Percentiles rank a stretch among this genome's conserved stretches.
Conservation (phyloP, 768 basidiomycete species). For the Pisolithus tinctorius region DNA sequence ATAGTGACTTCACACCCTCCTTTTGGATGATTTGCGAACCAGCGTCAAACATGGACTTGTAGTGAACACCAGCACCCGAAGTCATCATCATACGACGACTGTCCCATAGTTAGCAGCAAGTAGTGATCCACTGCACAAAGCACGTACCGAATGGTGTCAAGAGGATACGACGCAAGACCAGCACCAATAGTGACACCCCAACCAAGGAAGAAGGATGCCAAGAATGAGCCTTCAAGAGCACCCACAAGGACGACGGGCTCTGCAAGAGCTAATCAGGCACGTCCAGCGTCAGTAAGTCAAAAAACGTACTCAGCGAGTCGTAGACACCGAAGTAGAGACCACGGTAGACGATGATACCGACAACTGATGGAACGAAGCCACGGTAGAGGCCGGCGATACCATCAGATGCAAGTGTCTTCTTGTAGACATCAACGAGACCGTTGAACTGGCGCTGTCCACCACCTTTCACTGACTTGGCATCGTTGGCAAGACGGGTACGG, state of each 20-base stretch:
- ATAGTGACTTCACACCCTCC: conserved; percentile 92
- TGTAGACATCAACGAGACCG: conserved; percentile 95
- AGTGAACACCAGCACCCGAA: conserved; percentile 90
- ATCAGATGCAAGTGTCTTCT: conserved; percentile 94
- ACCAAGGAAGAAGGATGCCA: conserved; percentile 94
- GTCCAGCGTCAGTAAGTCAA: conserved; percentile 19
- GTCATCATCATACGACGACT: conserved; percentile 99
- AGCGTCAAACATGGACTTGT: conserved; percentile 99
- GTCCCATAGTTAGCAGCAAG: conserved; percentile 21
- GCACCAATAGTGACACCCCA: conserved; percentile 99
- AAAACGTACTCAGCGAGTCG: conserved; percentile 79
- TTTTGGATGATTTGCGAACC: conserved; percentile 90
- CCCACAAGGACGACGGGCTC: conserved; percentile 98
- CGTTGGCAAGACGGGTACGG: conserved; percentile 97
- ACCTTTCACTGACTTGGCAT: conserved; percentile 91
- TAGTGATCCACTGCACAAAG: not conserved
- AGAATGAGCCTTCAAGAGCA: conserved; percentile 90
- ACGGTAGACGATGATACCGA: conserved; percentile 99
- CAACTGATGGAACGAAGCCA: conserved; percentile 98
- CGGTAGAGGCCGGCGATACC: conserved; percentile 99
- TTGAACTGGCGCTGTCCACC: conserved; percentile 97
- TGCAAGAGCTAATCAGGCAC: conserved; percentile 27
- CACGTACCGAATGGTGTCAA: conserved; percentile 78
- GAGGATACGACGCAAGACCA: conserved; percentile 96
- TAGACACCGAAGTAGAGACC: conserved; percentile 99